phyloP scores from a whole-genome alignment of 768 basidiomycete species.

The Gelatoporia subvermispora region DNA sequence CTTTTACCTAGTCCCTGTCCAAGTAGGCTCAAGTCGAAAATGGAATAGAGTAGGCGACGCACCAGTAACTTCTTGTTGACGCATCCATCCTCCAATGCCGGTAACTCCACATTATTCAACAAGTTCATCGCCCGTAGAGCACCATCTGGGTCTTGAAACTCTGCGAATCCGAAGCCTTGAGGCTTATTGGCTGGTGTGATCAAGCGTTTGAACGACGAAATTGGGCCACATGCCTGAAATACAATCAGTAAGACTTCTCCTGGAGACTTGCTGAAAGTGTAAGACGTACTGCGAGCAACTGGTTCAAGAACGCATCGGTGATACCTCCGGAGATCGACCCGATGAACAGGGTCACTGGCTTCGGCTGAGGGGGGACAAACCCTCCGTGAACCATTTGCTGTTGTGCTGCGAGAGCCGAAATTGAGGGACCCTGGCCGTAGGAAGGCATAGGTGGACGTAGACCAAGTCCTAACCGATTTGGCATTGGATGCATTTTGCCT shows the following conservation, averaged over 20 bases:
- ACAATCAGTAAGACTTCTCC: background rate
- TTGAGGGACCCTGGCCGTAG: conserved; percentile 89
- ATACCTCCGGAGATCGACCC: conserved; percentile 94
- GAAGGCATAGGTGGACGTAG: conserved; percentile 84
- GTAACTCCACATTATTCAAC: conserved; percentile 59
- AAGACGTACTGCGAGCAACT: conserved; percentile 66
- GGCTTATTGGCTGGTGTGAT: conserved; percentile 91
- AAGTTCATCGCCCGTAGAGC: conserved; percentile 72
- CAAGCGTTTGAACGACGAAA: conserved; percentile 88
- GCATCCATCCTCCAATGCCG: conserved; percentile 55
- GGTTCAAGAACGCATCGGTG: conserved; percentile 74
- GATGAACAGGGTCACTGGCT: conserved; percentile 78
- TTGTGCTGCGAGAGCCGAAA: conserved; percentile 86
- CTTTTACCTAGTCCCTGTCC: conserved; percentile 65
- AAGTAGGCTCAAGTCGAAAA: conserved; percentile 25
- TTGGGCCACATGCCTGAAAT: conserved; percentile 78
- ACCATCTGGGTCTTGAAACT: conserved; percentile 90
- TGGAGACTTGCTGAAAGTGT: no score
- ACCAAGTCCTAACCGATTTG: conserved; percentile 82
- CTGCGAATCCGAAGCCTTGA: conserved; percentile 95
- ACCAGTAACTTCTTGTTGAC: conserved; percentile 66
- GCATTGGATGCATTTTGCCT: conserved; percentile 53
- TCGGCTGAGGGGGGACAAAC: conserved; percentile 67
- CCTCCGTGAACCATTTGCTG: conserved; percentile 59
- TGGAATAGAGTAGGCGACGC: conserved; percentile 30